Base-by-base conservation (phyloP, 129 eudicot genomes). In the Escallonia rubra region DNA sequence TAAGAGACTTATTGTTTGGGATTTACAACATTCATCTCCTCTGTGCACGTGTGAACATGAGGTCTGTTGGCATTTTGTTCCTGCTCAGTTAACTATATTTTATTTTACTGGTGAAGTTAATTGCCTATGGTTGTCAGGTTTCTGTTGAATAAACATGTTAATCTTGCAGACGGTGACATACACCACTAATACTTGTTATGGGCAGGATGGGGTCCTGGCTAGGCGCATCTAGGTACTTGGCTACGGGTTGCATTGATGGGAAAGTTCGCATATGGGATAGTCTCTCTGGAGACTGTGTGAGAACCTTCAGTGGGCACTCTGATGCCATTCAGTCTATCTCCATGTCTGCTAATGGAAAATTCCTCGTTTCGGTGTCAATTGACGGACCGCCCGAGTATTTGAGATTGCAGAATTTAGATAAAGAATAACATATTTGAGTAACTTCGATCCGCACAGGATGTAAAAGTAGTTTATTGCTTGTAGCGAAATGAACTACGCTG, bases 141-240 rank as follows among this genome's bases (percentile, higher is more conserved):
- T n/a, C n/a, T n/a, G n/a, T n/a, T n/a, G n/a, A n/a, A n/a, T n/a
- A n/a, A n/a, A n/a, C n/a, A n/a, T n/a, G n/a, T n/a, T n/a, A n/a
- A n/a, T n/a, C n/a, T n/a, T n/a, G n/a, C n/a, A n/a, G n/a, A n/a
- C n/a, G n/a, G n/a, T n/a, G n/a, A n/a, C n/a, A n/a, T n/a, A n/a
- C n/a, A n/a, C n/a, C n/a, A n/a, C n/a, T n/a, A n/a, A n/a, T n/a
- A n/a, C n/a, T 60, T 67, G 43, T 66, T 54, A 54, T 38, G n/a
- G 59, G 65, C 79, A 94, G 96, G 99, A 85, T 1, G 96, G 89
- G 0, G 96, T 94, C 82, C 64, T 94, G 97, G 96, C 76, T 94
- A 23, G 89, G 89, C 9, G 72, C 76, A 10, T 80, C 88, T 12
- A 75, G 81, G 62, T 89, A 71, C 65, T 55, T 86, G 57, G 93